phyloP scores from a whole-genome alignment of 2,329 filamentous ascomycete species.

The Cercospora berteroae region DNA sequence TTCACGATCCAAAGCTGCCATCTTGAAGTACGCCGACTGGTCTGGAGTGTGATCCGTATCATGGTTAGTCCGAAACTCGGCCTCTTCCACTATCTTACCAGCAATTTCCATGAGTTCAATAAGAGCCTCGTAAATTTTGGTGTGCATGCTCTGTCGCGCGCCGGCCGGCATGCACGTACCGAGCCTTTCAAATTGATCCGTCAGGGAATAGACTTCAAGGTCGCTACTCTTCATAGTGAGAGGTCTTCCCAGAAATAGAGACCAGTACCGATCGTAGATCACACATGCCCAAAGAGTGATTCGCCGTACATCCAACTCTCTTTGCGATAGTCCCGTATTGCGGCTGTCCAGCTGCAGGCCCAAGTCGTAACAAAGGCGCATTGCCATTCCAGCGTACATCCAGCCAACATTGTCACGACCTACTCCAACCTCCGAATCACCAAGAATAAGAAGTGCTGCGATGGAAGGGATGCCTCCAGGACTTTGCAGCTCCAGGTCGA shows the following conservation, averaged over 20 bases:
- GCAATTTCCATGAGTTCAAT: constrained; percentile 33
- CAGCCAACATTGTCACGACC: constrained; percentile 31
- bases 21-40: constrained; percentile 31
- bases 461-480: constrained; percentile 31
- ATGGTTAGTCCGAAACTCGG: constrained; percentile 25
- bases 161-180: constrained; percentile 30
- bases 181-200: constrained; percentile 29
- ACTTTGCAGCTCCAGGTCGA: constrained; percentile 30
- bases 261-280: constrained; percentile 32
- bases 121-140: constrained; percentile 30
- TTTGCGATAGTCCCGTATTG: constrained; percentile 25
- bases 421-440: constrained; percentile 29
- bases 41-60: constrained; percentile 21
- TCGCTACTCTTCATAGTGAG: constrained; percentile 31
- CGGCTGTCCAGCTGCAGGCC: constrained; percentile 31
- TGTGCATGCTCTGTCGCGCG: constrained; percentile 26
- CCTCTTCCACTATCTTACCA: constrained; percentile 31
- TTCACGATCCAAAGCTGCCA: constrained; percentile 29
- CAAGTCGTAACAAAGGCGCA: constrained; percentile 30
- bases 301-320: constrained; percentile 29
- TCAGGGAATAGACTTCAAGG: constrained; percentile 29
- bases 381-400: constrained; percentile 33
- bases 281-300: constrained; percentile 33
- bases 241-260: constrained; percentile 30
- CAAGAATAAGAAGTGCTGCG: constrained; percentile 29